Percentiles rank a stretch among this genome's conserved stretches.
Conservation (phyloP, 164 flowering plant genomes). For the Malania oleifera region DNA sequence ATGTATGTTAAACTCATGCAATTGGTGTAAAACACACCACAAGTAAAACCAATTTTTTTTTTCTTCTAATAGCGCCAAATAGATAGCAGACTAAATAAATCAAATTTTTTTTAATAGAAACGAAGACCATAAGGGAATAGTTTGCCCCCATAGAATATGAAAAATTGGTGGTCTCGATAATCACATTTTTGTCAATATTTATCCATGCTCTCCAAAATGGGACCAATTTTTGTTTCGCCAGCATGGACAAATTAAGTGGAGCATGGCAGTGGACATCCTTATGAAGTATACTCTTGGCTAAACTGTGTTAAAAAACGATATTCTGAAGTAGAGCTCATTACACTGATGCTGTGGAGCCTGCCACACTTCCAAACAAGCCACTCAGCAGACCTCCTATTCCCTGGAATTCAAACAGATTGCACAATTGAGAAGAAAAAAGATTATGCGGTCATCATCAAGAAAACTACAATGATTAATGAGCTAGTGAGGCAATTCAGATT, state of each 20-base stretch:
- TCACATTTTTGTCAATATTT: too few relatives aligned
- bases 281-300: not conserved
- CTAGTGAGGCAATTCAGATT: not conserved
- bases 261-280: not conserved
- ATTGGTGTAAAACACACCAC: not conserved
- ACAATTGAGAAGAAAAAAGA: not conserved
- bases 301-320: not conserved
- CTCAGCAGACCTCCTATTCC: constrained; percentile 51
- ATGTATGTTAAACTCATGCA: not conserved
- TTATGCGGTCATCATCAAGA: not conserved
- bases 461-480: not conserved
- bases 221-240: not conserved
- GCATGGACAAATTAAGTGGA: not conserved
- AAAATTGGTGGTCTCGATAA: too few relatives aligned
- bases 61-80: not conserved
- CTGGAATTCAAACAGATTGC: constrained; percentile 30
- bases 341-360: constrained; percentile 45
- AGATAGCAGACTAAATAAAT: too few relatives aligned
- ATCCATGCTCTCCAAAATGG: not conserved
- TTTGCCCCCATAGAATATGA: too few relatives aligned
- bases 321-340: constrained; percentile 13
- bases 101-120: too few relatives aligned
- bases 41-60: not conserved
- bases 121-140: too few relatives aligned
- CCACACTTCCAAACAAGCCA: constrained; percentile 36